phyloP scores from a whole-genome alignment of 2,329 filamentous ascomycete genomes.

The Colletotrichum incanum region DNA sequence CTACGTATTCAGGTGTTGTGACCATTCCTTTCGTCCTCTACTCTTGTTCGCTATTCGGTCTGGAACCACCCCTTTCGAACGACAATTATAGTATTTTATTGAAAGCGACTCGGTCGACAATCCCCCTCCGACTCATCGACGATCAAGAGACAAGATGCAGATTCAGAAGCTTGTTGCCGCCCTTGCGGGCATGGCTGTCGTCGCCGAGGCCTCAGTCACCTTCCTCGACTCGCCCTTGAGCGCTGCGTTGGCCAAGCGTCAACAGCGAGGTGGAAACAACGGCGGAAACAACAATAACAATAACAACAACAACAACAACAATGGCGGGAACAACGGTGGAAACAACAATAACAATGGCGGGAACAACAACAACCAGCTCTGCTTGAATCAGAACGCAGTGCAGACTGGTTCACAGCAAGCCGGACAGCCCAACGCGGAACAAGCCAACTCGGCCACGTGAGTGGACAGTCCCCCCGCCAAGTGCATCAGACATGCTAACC shows the following conservation, averaged over 20 bases:
- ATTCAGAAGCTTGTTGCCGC: constrained; percentile 63
- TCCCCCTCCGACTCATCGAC: constrained; percentile 26
- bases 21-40: constrained; percentile 61
- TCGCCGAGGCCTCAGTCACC: constrained; percentile 62
- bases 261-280: constrained; percentile 49
- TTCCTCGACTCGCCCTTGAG: constrained; percentile 56
- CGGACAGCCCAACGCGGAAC: constrained; percentile 63
- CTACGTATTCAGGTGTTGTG: constrained; percentile 56
- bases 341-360: constrained; percentile 48
- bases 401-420: constrained; percentile 66
- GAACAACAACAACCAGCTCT: background rate
- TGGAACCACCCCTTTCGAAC: constrained; percentile 62
- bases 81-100: constrained; percentile 43
- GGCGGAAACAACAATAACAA: constrained; percentile 46
- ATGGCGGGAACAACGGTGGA: constrained; percentile 36
- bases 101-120: constrained; percentile 43
- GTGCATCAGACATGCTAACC: background rate
- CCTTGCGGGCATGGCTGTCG: constrained; percentile 63
- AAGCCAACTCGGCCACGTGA: constrained; percentile 68
- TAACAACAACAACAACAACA: constrained; percentile 47
- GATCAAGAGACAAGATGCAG: constrained; percentile 62
- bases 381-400: constrained; percentile 52
- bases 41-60: constrained; percentile 59
- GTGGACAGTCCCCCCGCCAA: constrained; percentile 45
- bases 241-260: constrained; percentile 58